Base-by-base conservation (phyloP, 2,329 filamentous ascomycete species). In the Chalara sp. region DNA sequence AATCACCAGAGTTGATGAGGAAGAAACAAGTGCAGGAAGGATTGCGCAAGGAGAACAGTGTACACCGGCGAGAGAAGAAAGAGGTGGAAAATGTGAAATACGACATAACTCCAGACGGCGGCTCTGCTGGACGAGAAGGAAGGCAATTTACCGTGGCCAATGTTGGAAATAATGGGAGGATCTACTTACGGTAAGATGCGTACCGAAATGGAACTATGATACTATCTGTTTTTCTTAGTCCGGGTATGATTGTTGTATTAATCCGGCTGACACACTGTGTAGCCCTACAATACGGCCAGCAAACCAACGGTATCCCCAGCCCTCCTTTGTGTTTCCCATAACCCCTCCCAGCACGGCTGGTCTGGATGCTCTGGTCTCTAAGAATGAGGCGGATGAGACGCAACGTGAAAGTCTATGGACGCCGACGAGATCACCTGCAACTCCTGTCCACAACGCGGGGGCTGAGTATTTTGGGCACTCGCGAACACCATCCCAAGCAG, bases 101-200 rank as follows among this genome's bases (percentile, higher is more conserved):
- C 60, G 78, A 81, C 49, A 71, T 81, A 51, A 70, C 74, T n/a
- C 74, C 78, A 8, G 84, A 88, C 61, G 78, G 78, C 52, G 70
- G 75, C 51, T 79, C 81, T 44, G 79, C 74, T 49, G 77, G 79
- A 33, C 56, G 63, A 52, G 65, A 65, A 58, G 64, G 64, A 12
- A 56, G 64, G 40, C 63, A 65, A 62, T 91, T 92, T 65, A 83
- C 86, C 2, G 87, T 92, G 49, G 82, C 84, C 47, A 91, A 90
- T 67, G 87, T 92, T 53, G 87, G 87, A 29, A 87, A 89, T 65
- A 89, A 90, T 68, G 87, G 87, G 39, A 83, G 84, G 65, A 88
- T 92, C 67, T 92, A 89, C 68, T 67, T 92, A 58, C 87, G 86
- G 86, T 91, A 81, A 64, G 79, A 55, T 35, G 53, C 55, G 50